Conservation (phyloP, 2,329 filamentous ascomycete species). For the Biscogniauxia mediterranea region DNA sequence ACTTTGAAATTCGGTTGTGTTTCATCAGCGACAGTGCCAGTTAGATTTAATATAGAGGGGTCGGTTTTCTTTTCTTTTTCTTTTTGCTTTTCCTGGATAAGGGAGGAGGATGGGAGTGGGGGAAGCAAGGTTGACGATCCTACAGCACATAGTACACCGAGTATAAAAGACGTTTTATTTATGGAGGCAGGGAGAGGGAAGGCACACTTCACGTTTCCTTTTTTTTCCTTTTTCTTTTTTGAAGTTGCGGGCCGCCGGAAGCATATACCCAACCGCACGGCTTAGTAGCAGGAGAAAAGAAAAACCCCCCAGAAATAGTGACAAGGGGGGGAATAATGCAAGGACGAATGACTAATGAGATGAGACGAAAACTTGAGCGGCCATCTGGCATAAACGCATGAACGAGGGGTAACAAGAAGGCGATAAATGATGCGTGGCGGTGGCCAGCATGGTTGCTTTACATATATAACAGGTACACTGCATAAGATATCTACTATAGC, state of each 20-base stretch:
- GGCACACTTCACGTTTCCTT: background rate
- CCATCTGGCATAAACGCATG: background rate
- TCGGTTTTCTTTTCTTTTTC: no score
- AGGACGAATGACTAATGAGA: background rate
- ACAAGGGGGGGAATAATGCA: background rate
- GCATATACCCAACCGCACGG: background rate
- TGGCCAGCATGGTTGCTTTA: background rate
- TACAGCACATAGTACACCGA: background rate
- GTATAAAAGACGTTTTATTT: background rate
- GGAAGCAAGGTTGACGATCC: background rate
- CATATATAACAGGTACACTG: no score
- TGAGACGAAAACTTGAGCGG: background rate
- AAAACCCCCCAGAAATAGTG: no score
- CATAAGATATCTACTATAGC: no score
- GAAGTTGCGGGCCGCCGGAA: background rate
- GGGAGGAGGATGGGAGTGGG: no score
- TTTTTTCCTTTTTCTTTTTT: background rate
- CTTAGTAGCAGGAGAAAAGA: background rate
- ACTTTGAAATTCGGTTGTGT: background rate
- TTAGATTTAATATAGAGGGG: background rate
- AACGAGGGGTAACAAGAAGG: background rate
- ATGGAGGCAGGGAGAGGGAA: background rate
- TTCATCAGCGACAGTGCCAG: background rate
- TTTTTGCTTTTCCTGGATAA: no score
- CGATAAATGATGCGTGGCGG: background rate